Evolutionary conservation across 306 rosid species (phyloP), one percentile per base, ranked within the genome.

Genomic region (Corylus americana): DNA sequence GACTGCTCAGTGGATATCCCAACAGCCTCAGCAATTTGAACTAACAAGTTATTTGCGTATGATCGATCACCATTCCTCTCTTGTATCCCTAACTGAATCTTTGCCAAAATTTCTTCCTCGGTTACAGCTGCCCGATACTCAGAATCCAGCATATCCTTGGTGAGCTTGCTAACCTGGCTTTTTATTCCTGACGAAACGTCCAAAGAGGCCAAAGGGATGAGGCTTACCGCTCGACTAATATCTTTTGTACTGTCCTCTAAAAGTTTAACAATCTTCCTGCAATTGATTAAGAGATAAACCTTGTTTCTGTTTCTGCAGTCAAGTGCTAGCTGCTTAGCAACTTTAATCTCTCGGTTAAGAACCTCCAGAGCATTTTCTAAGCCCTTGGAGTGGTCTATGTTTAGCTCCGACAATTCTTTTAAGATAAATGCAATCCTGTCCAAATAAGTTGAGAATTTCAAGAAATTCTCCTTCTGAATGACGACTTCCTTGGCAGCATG

Each of bases 251-350:
- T 80, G 13, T 79, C 48, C 39, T 90, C 85, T 75, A 88, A 71
- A n/a, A 66, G 51, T 71, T 84, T 64, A 22, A 76, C 84, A 18
- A 90, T 86, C 83, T 76, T 86, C 78, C 84, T 62, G 67, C 88
- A 84, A 79, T 76, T 86, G 73, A 88, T 74, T 51, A 86, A 64
- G 55, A 90, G 89, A 85, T 86, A 84, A 75, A 88, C 20, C 84
- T 73, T 90, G 61, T 82, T 84, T 79, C 84, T 88, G 25, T 77
- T 73, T 74, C 78, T 67, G 84, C 94, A 86, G 35, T 90, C 90
- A 29, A 74, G 70, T 75, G 77, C 82, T 73, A 88, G 81, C 57
- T 80, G 80, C 81, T 77, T 88, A 22, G 90, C 85, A 73, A 76
- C 80, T 71, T 78, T 73, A 47, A 86, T 73, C 85, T 88, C 89